Evolutionary conservation across 805 yeast species (phyloP), one percentile per base, ranked within the genome.

Genomic region (Yarrowia alimentaria): DNA sequence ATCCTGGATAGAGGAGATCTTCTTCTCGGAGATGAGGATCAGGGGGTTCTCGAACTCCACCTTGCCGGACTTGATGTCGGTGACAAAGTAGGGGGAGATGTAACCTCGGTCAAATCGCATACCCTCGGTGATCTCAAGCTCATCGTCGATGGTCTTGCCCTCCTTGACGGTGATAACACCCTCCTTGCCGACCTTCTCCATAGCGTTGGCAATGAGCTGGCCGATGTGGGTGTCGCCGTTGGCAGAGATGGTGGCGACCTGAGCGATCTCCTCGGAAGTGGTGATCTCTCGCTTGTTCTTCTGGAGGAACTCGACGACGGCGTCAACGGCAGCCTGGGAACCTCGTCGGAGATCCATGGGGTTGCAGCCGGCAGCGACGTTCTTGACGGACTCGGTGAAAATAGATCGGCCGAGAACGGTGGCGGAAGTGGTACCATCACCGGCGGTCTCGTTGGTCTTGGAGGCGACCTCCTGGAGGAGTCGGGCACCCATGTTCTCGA

Each of bases 311-410:
- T 82, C 78, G 58, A 91, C 90, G 45, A 90, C 95, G 33, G 90
- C 89, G 67, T 87, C 91, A 47, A 90, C 98, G 32, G 97, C 99
- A 55, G 95, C 84, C 75, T 90, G 96, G 40, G 96, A 81, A 63
- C 99, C 99, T 67, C 93, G 82, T 79, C 98, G 86, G 66, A 91
- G 78, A 64, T 91, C 98, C 93, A 89, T 90, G 62, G 99, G 98
- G 76, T 91, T 93, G 72, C 96, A 90, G 55, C 99, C 99, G 53
- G 98, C 96, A 56, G 98, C 97, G 35, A 93, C 99, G 64, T 88
- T 88, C 77, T 88, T 89, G 55, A 91, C 95, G 22, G 94, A 80
- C 72, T 93, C 97, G 55, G 95, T 83, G 75, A 91, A 87, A 61
- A 91, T 91, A 53, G 96, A 84, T 70, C 95, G 85, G 60, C 97